Evolutionary conservation across 1,284 basidiomycete species (phyloP).

Genomic region (Heliocybe sulcata): DNA sequence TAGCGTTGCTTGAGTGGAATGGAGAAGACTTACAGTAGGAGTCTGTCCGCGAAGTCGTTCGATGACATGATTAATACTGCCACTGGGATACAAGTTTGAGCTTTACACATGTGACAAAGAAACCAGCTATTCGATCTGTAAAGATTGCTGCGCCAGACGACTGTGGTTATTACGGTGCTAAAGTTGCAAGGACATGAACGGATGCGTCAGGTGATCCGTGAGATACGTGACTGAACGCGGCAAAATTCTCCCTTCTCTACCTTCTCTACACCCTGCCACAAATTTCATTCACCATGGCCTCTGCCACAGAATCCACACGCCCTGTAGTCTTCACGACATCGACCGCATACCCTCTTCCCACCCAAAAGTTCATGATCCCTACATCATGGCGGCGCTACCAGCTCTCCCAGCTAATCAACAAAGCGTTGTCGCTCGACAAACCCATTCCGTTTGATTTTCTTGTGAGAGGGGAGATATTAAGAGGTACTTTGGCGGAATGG

Average conservation of each 20-base stretch:
- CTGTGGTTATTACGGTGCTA: no score
- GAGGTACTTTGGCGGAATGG: constrained; percentile 74
- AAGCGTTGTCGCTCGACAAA: constrained; percentile 70
- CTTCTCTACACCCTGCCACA: neutral
- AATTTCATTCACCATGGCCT: constrained; percentile 1
- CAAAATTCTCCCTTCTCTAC: neutral
- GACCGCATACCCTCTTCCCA: constrained; percentile 76
- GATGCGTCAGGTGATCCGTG: no score
- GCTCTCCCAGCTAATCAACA: constrained; percentile 97
- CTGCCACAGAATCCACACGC: constrained; percentile 25
- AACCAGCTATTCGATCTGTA: no score
- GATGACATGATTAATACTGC: no score
- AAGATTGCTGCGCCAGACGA: no score
- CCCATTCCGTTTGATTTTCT: constrained; percentile 95
- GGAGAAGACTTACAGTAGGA: neutral
- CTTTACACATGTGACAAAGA: no score
- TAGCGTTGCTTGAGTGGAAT: neutral
- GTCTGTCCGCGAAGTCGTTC: no score
- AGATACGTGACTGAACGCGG: no score
- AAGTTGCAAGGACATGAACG: no score
- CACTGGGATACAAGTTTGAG: no score
- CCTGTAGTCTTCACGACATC: constrained; percentile 82
- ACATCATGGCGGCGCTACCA: constrained; percentile 89
- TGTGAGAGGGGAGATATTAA: constrained; percentile 75
- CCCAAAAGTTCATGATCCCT: constrained; percentile 93